Evolutionary conservation across 176 grass and related monocot genomes (phyloP).

Genomic region (Avena eriantha): DNA sequence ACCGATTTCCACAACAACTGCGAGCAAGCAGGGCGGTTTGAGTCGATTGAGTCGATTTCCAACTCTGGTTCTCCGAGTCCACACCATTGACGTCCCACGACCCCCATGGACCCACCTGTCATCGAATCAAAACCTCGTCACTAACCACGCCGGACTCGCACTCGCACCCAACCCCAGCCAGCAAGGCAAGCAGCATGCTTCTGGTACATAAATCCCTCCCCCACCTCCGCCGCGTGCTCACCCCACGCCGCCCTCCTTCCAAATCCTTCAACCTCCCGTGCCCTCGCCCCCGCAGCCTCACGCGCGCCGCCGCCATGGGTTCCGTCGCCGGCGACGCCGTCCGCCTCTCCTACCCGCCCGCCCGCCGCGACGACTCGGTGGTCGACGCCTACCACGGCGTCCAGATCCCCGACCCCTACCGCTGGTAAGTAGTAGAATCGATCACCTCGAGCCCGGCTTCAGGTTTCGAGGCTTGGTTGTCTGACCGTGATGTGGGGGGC

Average conservation of each 20-base stretch:
- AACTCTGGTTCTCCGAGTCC: background rate
- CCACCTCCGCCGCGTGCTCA: background rate
- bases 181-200: conserved; percentile 27
- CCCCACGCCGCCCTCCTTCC: background rate
- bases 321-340: conserved; percentile 46
- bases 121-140: background rate
- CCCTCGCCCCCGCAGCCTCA: background rate
- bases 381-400: conserved; percentile 72
- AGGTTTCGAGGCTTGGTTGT: background rate
- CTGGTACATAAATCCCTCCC: conserved; percentile 17
- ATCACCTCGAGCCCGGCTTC: background rate
- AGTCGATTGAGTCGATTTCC: background rate
- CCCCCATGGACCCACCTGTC: background rate
- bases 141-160: background rate
- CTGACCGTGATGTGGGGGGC: background rate
- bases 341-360: conserved; percentile 61
- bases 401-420: conserved; percentile 74
- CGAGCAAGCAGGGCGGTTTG: background rate
- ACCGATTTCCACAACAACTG: too few species aligned
- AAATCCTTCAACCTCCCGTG: background rate
- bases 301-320: conserved; percentile 53
- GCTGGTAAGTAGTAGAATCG: conserved; percentile 48
- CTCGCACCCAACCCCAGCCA: background rate
- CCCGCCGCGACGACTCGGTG: conserved; percentile 68
- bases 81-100: background rate